phyloP scores from a whole-genome alignment of 176 grass and related monocot species.

The Oryza officinalis region DNA sequence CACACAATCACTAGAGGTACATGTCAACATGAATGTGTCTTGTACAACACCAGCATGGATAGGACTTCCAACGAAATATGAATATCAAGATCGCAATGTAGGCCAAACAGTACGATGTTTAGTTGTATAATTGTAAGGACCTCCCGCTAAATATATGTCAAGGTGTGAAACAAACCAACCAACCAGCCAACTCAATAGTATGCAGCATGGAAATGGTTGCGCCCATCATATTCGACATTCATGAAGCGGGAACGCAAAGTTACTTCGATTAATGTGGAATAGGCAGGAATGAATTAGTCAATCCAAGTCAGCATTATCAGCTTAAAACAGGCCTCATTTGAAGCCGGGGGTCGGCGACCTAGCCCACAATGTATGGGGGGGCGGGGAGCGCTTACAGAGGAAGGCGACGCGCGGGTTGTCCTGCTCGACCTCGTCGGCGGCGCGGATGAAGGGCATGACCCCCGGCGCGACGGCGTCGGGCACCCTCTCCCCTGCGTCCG shows the following conservation, averaged over 20 bases:
- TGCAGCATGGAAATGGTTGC: not conserved
- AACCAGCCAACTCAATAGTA: not conserved
- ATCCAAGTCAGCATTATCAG: not conserved
- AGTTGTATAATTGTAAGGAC: not conserved
- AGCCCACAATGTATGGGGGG: not conserved
- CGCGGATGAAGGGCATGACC: slow-evolving; percentile 57
- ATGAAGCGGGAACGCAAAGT: not conserved
- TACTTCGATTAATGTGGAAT: not conserved
- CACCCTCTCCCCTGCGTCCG: slow-evolving; percentile 39
- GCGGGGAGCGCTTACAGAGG: slow-evolving; percentile 38
- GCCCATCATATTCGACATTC: not conserved
- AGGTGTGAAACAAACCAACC: not conserved
- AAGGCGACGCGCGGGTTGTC: slow-evolving; percentile 44
- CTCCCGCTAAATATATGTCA: not conserved
- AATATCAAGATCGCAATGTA: not conserved
- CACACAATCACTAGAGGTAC: not conserved
- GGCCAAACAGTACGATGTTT: not conserved
- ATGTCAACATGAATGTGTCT: not conserved
- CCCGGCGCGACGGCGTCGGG: slow-evolving; percentile 45
- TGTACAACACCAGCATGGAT: not conserved
- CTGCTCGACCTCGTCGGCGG: slow-evolving; percentile 51
- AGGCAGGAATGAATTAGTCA: not conserved
- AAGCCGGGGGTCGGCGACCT: no score
- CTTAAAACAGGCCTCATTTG: not conserved
- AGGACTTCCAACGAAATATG: not conserved